Evolutionary conservation across 164 flowering plant species (phyloP).

Genomic region (Umbellularia californica): DNA sequence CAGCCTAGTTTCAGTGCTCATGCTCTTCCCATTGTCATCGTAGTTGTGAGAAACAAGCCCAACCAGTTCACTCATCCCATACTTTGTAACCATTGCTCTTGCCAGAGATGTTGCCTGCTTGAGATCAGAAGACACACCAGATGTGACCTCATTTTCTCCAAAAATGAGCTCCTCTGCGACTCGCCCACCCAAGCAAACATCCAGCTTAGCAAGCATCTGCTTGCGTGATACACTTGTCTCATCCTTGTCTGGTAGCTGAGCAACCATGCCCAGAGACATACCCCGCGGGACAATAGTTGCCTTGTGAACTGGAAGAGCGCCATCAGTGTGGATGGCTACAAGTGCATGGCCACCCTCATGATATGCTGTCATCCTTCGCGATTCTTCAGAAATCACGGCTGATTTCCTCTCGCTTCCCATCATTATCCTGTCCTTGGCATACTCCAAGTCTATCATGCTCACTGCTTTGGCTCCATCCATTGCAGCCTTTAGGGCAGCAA

Average conservation of each 20-base stretch:
- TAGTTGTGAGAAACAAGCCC: conserved; percentile 82
- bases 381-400: conserved; percentile 86
- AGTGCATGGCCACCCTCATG: conserved; percentile 98
- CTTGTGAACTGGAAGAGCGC: conserved; percentile 91
- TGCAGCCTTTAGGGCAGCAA: conserved; percentile 91
- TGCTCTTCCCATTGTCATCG: conserved; percentile 72
- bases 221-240: conserved; percentile 72
- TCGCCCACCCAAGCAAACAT: conserved; percentile 95
- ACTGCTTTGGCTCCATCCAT: conserved; percentile 92
- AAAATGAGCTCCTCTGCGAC: conserved; percentile 97
- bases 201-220: conserved; percentile 92
- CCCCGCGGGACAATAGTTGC: conserved; percentile 93
- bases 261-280: conserved; percentile 83
- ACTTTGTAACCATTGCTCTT: conserved; percentile 81
- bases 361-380: conserved; percentile 74
- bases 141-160: conserved; percentile 85
- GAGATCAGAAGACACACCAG: conserved; percentile 81
- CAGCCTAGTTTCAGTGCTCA: conserved; percentile 90
- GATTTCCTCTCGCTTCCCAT: conserved; percentile 95
- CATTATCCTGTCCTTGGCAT: conserved; percentile 81
- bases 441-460: conserved; percentile 74
- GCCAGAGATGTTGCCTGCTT: conserved; percentile 73
- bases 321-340: conserved; percentile 88
- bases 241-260: conserved; percentile 81
- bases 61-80: conserved; percentile 86